phyloP scores from a whole-genome alignment of 2,329 filamentous ascomycete genomes.

The Talaromyces pinophilus region DNA sequence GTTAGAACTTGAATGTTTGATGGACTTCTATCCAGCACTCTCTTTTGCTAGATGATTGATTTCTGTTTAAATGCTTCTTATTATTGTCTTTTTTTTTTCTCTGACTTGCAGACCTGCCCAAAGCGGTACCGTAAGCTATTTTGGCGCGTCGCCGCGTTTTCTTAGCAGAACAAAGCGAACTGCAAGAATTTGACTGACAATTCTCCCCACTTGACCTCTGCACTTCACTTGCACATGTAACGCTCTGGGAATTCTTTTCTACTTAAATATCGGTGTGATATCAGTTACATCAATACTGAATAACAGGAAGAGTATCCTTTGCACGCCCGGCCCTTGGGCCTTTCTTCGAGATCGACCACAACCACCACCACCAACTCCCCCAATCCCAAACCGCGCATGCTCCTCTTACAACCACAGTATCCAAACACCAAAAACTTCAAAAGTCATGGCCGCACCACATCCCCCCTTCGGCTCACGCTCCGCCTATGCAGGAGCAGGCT shows the following conservation, averaged over 20 bases:
- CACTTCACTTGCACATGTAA: neutral
- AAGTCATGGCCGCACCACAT: slow-evolving; percentile 54
- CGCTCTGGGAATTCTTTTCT: neutral
- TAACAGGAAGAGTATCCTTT: neutral
- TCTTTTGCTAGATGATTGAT: too few relatives aligned
- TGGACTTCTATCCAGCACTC: too few relatives aligned
- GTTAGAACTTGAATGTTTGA: too few relatives aligned
- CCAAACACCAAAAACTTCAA: neutral
- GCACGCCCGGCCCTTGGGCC: neutral
- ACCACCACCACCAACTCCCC: neutral
- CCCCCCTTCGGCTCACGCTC: slow-evolving; percentile 58
- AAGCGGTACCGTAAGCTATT: slow-evolving; percentile 17
- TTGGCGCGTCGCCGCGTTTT: slow-evolving; percentile 19
- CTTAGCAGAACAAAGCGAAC: neutral
- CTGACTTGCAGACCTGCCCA: neutral
- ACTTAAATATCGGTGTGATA: neutral
- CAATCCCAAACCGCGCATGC: neutral
- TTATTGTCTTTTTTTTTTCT: too few relatives aligned
- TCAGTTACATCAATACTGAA: neutral
- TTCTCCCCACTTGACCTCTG: neutral
- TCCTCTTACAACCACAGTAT: neutral
- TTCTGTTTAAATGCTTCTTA: too few relatives aligned
- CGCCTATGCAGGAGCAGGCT: slow-evolving; percentile 50
- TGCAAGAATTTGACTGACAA: neutral
- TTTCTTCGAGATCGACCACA: neutral